These are phyloP conservation scores for Penicillium sp. DNA, from an alignment of 2,329 filamentous ascomycete genomes.

Conservation along the genomic window DNA sequence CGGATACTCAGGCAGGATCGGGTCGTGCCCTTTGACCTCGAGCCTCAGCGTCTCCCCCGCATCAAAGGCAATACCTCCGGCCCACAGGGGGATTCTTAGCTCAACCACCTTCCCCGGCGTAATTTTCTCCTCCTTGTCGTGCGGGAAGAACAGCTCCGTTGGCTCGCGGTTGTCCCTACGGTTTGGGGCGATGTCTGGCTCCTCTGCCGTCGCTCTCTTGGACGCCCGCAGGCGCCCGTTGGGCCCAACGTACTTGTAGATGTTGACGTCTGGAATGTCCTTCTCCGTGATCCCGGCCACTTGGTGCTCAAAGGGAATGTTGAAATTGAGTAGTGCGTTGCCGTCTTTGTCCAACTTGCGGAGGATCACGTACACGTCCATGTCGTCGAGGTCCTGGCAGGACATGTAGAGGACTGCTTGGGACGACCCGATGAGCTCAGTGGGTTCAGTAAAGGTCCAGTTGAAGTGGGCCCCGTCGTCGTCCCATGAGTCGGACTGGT, in stretches of 20 bases:
- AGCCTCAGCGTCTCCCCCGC: conserved; percentile 38
- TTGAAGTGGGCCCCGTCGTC: conserved; percentile 38
- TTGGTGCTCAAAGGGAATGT: conserved; percentile 40
- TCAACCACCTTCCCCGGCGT: conserved; percentile 46
- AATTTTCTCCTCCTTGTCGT: conserved; percentile 47
- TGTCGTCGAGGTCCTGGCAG: conserved; percentile 47
- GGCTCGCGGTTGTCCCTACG: conserved; percentile 18
- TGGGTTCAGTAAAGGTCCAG: conserved; percentile 44
- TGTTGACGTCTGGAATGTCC: conserved; percentile 28
- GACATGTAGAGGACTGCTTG: conserved; percentile 55
- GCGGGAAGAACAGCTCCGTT: conserved; percentile 41
- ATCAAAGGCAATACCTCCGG: conserved; percentile 50
- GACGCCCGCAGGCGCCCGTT: conserved; percentile 42
- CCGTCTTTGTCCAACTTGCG: conserved; percentile 49
- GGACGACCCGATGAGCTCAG: conserved; percentile 50
- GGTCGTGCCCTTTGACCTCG: conserved; percentile 18
- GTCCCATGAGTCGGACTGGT: conserved; percentile 36
- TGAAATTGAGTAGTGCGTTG: conserved; percentile 16
- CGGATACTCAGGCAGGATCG: neutral
- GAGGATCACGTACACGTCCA: conserved; percentile 51
- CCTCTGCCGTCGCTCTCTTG: conserved; percentile 40
- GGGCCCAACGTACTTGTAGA: conserved; percentile 23
- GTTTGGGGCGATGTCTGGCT: neutral
- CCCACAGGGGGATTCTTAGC: conserved; percentile 53
- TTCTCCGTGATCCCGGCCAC: conserved; percentile 28